Evolutionary conservation across 139 green algal genomes (phyloP).

Genomic region (Picochlorum sp.): DNA sequence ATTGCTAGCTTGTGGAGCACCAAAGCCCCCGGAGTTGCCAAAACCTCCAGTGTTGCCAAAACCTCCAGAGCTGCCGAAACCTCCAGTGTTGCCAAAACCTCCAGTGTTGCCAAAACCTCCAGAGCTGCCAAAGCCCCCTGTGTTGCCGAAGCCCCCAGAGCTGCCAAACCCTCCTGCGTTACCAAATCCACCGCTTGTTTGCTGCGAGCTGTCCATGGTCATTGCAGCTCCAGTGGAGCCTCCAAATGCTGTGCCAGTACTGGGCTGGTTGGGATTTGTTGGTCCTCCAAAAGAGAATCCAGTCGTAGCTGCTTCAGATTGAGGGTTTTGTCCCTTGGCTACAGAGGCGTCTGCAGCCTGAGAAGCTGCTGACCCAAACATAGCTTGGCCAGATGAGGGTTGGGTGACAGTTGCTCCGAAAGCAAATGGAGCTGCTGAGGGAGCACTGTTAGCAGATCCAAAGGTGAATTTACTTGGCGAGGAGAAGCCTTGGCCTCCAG

Average conservation of each 20-base stretch:
- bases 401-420: neutral
- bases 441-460: neutral
- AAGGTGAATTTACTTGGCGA: neutral
- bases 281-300: neutral
- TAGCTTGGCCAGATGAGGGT: neutral
- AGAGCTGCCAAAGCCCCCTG: constrained; percentile 9
- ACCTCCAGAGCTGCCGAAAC: constrained; percentile 9
- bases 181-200: too few relatives aligned
- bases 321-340: neutral
- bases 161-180: too few relatives aligned
- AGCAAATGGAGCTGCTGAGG: neutral
- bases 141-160: too few relatives aligned
- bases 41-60: constrained; percentile 12
- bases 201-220: too few relatives aligned
- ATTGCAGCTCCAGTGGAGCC: neutral
- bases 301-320: neutral
- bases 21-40: constrained; percentile 2
- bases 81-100: neutral
- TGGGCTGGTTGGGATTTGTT: neutral
- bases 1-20: neutral
- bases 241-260: neutral
- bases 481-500: neutral
- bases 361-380: neutral
- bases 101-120: neutral
- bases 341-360: neutral